Evolutionary conservation across 345 rosid species (phyloP), one percentile per base, ranked within the genome.

Genomic region (Gossypium bickii): DNA sequence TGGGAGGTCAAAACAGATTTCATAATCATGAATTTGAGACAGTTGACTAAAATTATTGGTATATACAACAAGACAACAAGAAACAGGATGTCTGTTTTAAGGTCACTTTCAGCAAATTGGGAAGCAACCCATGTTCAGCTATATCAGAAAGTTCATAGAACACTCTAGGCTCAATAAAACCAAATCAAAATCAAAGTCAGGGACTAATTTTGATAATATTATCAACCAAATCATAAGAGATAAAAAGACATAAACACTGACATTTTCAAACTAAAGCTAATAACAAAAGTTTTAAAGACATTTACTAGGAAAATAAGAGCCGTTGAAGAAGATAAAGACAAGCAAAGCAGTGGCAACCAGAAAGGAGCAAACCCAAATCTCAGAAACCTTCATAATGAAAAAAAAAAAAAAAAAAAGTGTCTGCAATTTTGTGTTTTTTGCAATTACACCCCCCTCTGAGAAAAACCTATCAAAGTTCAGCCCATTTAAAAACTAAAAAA

Each of bases 301-400:
- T 13, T 43, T 78, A 80, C 83, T 78, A 47, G 80, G 64, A 67
- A 67, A 44, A 22, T 78, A 78, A 74, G 72, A 52, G 72, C 47
- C 29, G 41, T 17, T 38, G 47, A 81, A 69, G 64, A 71, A 77
- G 70, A 65, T 59, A 43, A 78, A 66, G 57, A 78, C 51, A 70
- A 77, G 65, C 44, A 79, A 56, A 79, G 78, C 70, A 61, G 84
- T 76, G 34, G 79, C 82, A 38, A 73, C 44, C 73, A 85, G 45
- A 59, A 81, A 79, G 48, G 73, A 74, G 65, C 70, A 70, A 75
- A 78, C 38, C 78, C 83, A 83, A 73, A 83, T 15, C 51, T 66
- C 80, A 71, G 80, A 62, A 78, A 68, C 70, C 83, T 79, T 85
- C 88, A 79, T 83, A 25, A 57, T 73, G 70, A 34, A 5, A 34